Conservation (phyloP, 176 grass and related monocot genomes). For the Bonia amplexicaulis region DNA sequence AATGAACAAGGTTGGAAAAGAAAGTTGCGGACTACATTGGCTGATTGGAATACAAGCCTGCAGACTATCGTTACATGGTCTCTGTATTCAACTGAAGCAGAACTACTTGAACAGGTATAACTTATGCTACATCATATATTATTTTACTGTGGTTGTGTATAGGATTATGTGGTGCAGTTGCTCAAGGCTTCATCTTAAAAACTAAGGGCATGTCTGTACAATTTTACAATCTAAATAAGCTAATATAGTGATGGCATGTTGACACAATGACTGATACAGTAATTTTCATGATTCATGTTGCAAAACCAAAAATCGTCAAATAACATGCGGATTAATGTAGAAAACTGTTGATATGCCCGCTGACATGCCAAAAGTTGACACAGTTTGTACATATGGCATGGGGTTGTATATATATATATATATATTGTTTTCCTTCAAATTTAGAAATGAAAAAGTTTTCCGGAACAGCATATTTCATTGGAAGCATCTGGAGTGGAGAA, state of each 20-base stretch:
- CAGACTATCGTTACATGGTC: constrained; percentile 72
- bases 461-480: too few species aligned
- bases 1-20: constrained; percentile 66
- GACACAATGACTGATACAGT: not conserved
- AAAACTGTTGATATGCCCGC: constrained; percentile 6
- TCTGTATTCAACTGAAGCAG: constrained; percentile 80
- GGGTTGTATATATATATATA: too few species aligned
- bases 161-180: not conserved
- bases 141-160: not conserved
- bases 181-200: not conserved
- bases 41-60: constrained; percentile 81
- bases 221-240: not conserved
- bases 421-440: too few species aligned
- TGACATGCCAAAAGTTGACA: not conserved
- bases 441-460: too few species aligned
- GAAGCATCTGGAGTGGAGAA: too few species aligned
- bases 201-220: not conserved
- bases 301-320: not conserved
- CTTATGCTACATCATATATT: constrained; percentile 3
- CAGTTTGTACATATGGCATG: not conserved
- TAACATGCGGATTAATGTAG: not conserved
- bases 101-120: constrained; percentile 85
- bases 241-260: constrained; percentile 5
- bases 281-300: not conserved
- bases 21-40: constrained; percentile 36